These are phyloP conservation scores for Hexamita inflata DNA, from an alignment of 208 protist genomes.

Conservation along the genomic window DNA sequence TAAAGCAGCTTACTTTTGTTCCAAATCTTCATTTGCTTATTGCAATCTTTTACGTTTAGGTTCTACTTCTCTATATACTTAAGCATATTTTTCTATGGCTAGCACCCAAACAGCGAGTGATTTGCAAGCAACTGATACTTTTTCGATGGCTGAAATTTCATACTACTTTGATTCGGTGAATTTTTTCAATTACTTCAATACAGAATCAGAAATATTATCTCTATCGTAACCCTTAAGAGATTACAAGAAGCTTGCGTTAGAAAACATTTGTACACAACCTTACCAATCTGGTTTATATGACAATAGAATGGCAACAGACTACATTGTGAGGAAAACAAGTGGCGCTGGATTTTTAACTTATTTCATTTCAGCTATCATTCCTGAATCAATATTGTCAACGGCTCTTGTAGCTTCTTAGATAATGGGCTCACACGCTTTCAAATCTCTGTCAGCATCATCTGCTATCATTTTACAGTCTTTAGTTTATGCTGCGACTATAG, in stretches of 20 bases:
- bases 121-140: constrained; percentile 71
- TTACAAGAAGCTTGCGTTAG: constrained; percentile 66
- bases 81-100: constrained; percentile 76
- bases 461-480: constrained; percentile 24
- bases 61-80: constrained; percentile 65
- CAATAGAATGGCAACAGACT: constrained; percentile 81
- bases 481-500: constrained; percentile 12
- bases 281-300: constrained; percentile 75
- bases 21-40: constrained; percentile 69
- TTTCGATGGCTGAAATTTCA: constrained; percentile 65
- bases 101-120: constrained; percentile 82
- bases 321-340: constrained; percentile 75
- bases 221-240: constrained; percentile 74
- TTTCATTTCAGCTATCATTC: constrained; percentile 83
- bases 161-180: constrained; percentile 76
- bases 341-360: constrained; percentile 62
- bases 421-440: constrained; percentile 79
- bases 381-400: constrained; percentile 79
- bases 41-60: constrained; percentile 71
- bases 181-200: constrained; percentile 69
- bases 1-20: constrained; percentile 64
- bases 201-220: constrained; percentile 69
- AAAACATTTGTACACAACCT: constrained; percentile 67
- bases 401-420: constrained; percentile 59
- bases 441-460: constrained; percentile 68